Evolutionary conservation across 805 yeast species (phyloP), one percentile per base, ranked within the genome.

Genomic region (Candida berthetii): DNA sequence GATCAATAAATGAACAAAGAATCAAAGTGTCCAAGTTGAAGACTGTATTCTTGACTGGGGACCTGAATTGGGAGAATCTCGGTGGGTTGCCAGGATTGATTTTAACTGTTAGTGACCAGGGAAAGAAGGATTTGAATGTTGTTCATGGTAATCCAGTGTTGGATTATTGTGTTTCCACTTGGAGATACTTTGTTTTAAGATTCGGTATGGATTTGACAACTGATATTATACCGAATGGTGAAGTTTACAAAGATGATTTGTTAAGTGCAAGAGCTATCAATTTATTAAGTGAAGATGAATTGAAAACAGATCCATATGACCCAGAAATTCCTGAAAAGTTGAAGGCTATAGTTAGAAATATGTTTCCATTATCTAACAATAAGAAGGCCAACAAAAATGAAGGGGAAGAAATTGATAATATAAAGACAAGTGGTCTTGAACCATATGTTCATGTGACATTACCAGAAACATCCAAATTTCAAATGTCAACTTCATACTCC

Each of bases 61-160:
- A 66, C n/a, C 46, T 85, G 10, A 61, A 73, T 41, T 91, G 96
- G 96, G 59, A 72, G 6, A 71, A 82, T n/a, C 64, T 88, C 2
- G 87, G 95, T n/a, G 99, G 99, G 0, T 61, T 91, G 7, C 97
- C 98, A 0, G 99, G 99, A 0, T 64, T 87, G 52, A 76, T 91
- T 38, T 64, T 91, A 39, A 87, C 97, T 0, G 69, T 85, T 13
- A 80, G 86, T 42, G 96, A 88, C 50, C 85, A 87, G 50, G 89
- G 88, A 2, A 69, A 73, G 46, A 72, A 74, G 37, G 68, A 68
- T 7, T 57, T 85, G 31, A 71, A 70, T n/a, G 63, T 87, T 1
- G 72, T 63, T 50, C 74, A 78, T 38, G 76, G 81, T n/a, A 66
- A 62, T 36, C 56, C 65, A 2, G 54, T 77, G 24, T 42, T 75